Evolutionary conservation across 129 eudicot species (phyloP), one percentile per base, ranked within the genome.

Genomic region (Ambrosia trifida): DNA sequence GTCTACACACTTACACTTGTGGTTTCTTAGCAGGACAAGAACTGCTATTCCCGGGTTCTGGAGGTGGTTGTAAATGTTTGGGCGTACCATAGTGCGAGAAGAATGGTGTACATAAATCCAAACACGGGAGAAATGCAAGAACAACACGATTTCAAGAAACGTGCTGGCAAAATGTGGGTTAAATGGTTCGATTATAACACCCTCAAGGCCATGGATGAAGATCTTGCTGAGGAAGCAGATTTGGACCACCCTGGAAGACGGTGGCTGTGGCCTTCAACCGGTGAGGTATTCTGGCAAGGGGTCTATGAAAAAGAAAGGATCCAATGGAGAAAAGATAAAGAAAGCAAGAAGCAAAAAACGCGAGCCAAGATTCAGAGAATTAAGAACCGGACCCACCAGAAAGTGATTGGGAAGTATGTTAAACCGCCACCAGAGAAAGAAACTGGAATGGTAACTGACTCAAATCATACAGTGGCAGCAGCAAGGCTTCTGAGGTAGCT

Each of bases 241-340:
- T 69, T 86, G 0, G 97, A 94, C 41, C 72, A 74, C 8, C 38
- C 78, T 68, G 3, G 64, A 52, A 82, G 77, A 31, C 84, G 84
- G 72, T 86, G 96, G 97, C 47, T 90, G 38, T 94, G 99, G 99
- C 99, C 99, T 4, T 80, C 73, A 3, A 94, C 99, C 0, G 99
- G 99, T 1, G 99, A 94, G 82, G 84, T 94, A 28, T 85, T 78
- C 78, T 94, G 96, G 96, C 87, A 90, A 73, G 99, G 99, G 8
- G 73, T 83, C 3, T 87, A 78, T 62, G 99, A 90, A 18, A 87
- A 83, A 66, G 99, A 94, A 80, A 85, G 78, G 79, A 76, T 72
- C 61, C 82, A 78, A 66, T 75, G 52, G 46, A 82, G 73, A 53
- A 85, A 78, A 24, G 96, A 85, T 5, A 87, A 78, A 32, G 97